Conservation (phyloP, 805 yeast species). For the Nakazawaea wyomingensis region DNA sequence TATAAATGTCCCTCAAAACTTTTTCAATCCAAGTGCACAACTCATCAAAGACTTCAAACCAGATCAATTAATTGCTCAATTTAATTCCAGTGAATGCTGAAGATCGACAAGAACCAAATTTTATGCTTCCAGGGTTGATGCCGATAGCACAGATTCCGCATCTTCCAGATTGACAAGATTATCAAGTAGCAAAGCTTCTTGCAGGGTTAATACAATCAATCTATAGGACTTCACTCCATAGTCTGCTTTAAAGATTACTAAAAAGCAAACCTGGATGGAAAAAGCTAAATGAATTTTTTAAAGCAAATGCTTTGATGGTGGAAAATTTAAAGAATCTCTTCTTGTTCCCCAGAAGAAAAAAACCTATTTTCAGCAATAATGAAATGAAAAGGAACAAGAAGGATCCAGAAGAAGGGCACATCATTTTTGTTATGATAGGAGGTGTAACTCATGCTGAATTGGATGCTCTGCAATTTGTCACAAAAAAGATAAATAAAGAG, state of each 20-base stretch:
- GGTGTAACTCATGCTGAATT: slow-evolving; percentile 86
- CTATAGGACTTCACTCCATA: slow-evolving; percentile 37
- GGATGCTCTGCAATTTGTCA: slow-evolving; percentile 61
- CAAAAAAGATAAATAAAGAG: slow-evolving; percentile 32
- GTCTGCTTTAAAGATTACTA: slow-evolving; percentile 1
- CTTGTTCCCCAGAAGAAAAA: slow-evolving; percentile 27
- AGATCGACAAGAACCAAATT: slow-evolving; percentile 39
- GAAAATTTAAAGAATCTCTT: slow-evolving; percentile 21
- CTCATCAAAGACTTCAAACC: slow-evolving; percentile 29
- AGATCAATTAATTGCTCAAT: slow-evolving; percentile 36
- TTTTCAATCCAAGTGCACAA: slow-evolving; percentile 16
- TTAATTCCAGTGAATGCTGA: slow-evolving; percentile 39
- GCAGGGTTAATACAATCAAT: slow-evolving; percentile 65
- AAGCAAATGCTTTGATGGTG: slow-evolving; percentile 37
- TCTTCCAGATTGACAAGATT: too few species aligned
- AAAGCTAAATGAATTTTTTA: slow-evolving; percentile 32
- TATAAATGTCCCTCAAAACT: background rate
- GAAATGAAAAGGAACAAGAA: slow-evolving; percentile 14
- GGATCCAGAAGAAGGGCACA: slow-evolving; percentile 22
- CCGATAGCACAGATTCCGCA: too few species aligned
- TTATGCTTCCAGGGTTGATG: slow-evolving; percentile 75
- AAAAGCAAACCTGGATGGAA: slow-evolving; percentile 35
- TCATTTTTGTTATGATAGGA: slow-evolving; percentile 62
- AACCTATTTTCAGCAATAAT: slow-evolving; percentile 21
- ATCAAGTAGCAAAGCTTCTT: too few species aligned